Evolutionary conservation across 495 filamentous ascomycete species (phyloP).

Genomic region (Penicillium steckii): DNA sequence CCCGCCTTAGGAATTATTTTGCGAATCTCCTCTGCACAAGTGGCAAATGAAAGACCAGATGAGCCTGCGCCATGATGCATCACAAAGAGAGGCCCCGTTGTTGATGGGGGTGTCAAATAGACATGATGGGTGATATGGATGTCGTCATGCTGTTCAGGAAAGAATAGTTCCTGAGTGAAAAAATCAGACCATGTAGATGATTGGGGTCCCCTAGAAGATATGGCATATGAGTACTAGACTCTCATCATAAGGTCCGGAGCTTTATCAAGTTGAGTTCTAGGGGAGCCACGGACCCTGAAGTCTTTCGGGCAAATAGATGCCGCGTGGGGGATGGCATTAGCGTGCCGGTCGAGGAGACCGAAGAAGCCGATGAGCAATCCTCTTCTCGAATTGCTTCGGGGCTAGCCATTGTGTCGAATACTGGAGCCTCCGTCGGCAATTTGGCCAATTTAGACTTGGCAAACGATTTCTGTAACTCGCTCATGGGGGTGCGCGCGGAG

Average conservation of each 20-base stretch:
- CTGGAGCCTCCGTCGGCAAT: slow-evolving; percentile 56
- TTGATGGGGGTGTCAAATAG: slow-evolving; percentile 67
- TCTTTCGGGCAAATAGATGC: slow-evolving; percentile 68
- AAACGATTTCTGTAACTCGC: slow-evolving; percentile 80
- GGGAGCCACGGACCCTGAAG: slow-evolving; percentile 48
- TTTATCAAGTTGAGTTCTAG: neutral
- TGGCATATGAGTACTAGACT: no score
- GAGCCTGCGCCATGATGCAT: slow-evolving; percentile 90
- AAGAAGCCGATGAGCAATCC: slow-evolving; percentile 71
- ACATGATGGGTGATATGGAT: slow-evolving; percentile 70
- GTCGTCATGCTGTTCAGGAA: slow-evolving; percentile 45
- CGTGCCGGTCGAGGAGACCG: slow-evolving; percentile 84
- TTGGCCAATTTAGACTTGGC: slow-evolving; percentile 73
- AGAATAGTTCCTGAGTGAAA: slow-evolving; percentile 81
- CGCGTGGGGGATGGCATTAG: slow-evolving; percentile 76
- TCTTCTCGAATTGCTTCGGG: slow-evolving; percentile 39
- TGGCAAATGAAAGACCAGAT: slow-evolving; percentile 82
- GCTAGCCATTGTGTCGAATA: slow-evolving; percentile 33
- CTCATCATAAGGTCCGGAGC: no score
- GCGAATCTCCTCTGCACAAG: slow-evolving; percentile 73
- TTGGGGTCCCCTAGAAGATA: slow-evolving; percentile 21
- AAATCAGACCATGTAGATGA: slow-evolving; percentile 81
- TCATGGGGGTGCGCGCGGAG: slow-evolving; percentile 56
- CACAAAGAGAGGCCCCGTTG: slow-evolving; percentile 75
- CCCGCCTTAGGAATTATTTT: slow-evolving; percentile 78